These are phyloP conservation scores for Ambrosia hybrid DNA, from an alignment of 140 eudicot genomes.

Conservation along the genomic window DNA sequence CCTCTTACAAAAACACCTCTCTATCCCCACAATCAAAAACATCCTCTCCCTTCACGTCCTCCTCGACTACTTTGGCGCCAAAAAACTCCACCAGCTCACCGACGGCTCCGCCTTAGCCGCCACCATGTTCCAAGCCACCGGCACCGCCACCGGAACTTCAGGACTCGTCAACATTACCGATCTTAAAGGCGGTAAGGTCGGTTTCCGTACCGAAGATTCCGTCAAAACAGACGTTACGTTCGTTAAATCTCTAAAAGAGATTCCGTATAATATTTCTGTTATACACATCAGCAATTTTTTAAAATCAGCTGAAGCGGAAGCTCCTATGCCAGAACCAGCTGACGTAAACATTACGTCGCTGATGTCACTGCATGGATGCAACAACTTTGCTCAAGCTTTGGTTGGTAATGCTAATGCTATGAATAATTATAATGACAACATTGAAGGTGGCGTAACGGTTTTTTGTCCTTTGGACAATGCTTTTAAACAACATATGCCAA, in stretches of 20 bases:
- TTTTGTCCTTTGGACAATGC: constrained; percentile 83
- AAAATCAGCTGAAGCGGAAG: constrained; percentile 48
- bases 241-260: constrained; percentile 60
- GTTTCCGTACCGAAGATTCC: constrained; percentile 57
- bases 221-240: constrained; percentile 43
- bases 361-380: constrained; percentile 90
- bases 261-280: constrained; percentile 70
- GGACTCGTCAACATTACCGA: constrained; percentile 89
- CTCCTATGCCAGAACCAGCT: constrained; percentile 60
- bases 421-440: constrained; percentile 43
- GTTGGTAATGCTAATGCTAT: constrained; percentile 45
- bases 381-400: constrained; percentile 63
- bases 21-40: constrained; percentile 60
- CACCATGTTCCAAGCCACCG: constrained; percentile 89
- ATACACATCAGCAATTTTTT: constrained; percentile 53
- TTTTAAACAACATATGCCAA: constrained; percentile 59
- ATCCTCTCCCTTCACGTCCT: constrained; percentile 72
- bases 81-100: constrained; percentile 80
- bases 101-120: constrained; percentile 77
- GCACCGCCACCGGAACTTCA: constrained; percentile 70
- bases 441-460: constrained; percentile 69
- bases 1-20: constrained; percentile 55
- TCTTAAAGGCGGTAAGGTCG: constrained; percentile 86
- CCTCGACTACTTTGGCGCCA: constrained; percentile 77
- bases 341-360: constrained; percentile 43